Percentiles rank a stretch among this genome's conserved stretches.
Evolutionary conservation across 371 early-diverging fungal species (phyloP).

Genomic region (Mortierella sp.): DNA sequence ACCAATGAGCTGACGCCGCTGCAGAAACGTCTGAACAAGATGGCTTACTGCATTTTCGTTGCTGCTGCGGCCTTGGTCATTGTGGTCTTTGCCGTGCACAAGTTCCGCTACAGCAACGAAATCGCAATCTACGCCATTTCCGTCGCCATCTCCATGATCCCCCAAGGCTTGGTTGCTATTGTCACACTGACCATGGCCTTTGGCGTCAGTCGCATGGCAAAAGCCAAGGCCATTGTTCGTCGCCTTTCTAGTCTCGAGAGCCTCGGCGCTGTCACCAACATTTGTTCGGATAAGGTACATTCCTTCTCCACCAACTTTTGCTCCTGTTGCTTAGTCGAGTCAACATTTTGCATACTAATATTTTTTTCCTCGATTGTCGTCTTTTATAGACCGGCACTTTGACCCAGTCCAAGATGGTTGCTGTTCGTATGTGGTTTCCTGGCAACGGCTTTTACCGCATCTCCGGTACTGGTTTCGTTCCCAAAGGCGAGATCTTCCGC

Average conservation of each 20-base stretch:
- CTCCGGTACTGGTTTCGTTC: constrained; percentile 73
- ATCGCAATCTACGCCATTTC: constrained; percentile 84
- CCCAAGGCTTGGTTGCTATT: constrained; percentile 97
- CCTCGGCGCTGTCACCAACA: constrained; percentile 90
- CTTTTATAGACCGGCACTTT: constrained; percentile 59
- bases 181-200: constrained; percentile 92
- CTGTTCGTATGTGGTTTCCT: constrained; percentile 80
- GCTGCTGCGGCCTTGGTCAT: constrained; percentile 79
- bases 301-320: neutral
- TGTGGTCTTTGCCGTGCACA: constrained; percentile 76
- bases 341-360: neutral
- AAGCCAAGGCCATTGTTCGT: constrained; percentile 88
- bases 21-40: constrained; percentile 77
- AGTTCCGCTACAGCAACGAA: constrained; percentile 66
- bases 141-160: constrained; percentile 94
- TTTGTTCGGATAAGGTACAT: constrained; percentile 91
- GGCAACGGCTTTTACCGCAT: constrained; percentile 72
- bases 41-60: constrained; percentile 80
- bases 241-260: constrained; percentile 92
- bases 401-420: constrained; percentile 79
- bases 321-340: neutral
- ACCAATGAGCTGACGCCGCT: constrained; percentile 78
- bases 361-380: neutral
- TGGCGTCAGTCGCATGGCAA: constrained; percentile 92
- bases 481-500: constrained; percentile 69